Base-by-base conservation (phyloP, 2,329 filamentous ascomycete species). In the Fonsecaea erecta region DNA sequence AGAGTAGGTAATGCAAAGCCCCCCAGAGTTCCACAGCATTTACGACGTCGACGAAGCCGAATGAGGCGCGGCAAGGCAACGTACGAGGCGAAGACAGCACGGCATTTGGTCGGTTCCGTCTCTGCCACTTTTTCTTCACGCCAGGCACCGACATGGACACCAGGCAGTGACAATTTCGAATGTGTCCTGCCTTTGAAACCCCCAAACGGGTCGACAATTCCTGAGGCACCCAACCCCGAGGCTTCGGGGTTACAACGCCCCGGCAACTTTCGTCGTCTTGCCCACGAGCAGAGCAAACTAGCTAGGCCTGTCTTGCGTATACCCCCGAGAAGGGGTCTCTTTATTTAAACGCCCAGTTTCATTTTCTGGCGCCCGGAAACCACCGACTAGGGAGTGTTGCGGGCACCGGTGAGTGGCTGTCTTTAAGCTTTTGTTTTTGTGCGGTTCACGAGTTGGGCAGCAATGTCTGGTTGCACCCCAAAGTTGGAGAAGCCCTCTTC, bases 361-460 rank as follows among this genome's bases (percentile, higher is more conserved):
- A 18, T 66, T 62, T 9, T 66, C 60, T 66, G 63, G 63, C 54
- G 59, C 54, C 63, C 63, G 63, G 55, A 59, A 66, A 48, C 63
- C 14, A 62, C 63, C 63, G 63, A 65, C 32, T 1, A 53, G 52
- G 43, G 43, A 43, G 52, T 61, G 32, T 34, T 28, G 54, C 34
- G 52, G 54, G 24, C 30, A 37, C 26, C 37, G 51, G 59, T 61
- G 35, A 62, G 60, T 55, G 60, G 51, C 18, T n/a, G 52, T 24
- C 14, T 35, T 48, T 48, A 40, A 34, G 21, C 16, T 46, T 43
- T 40, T 21, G n/a, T 24, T 54, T 37, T 18, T 40, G 43, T 18
- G 11, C 48, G 34, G 54, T 43, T 9, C 12, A 24, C 24, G 54
- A 34, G 46, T 62, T 66, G 63, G 63, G 63, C 59, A 66, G 59